Conservation (phyloP, 371 early-diverging fungal species). For the Mortierella sp. region DNA sequence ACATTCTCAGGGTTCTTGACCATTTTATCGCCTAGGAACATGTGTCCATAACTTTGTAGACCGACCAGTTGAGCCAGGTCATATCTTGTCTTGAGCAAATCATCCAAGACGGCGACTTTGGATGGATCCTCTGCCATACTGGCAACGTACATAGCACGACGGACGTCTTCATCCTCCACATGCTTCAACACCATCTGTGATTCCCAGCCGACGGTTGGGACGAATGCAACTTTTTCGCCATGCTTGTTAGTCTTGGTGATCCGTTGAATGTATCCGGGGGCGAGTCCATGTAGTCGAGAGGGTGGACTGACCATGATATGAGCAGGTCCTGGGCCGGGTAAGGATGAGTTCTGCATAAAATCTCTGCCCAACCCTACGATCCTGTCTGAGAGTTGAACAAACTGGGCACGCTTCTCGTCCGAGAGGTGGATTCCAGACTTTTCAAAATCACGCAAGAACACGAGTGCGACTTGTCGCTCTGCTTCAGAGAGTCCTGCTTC, state of each 20-base stretch:
- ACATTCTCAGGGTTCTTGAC: constrained; percentile 88
- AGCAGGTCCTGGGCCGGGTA: constrained; percentile 36
- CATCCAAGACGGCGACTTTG: constrained; percentile 77
- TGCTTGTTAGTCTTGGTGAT: constrained; percentile 45
- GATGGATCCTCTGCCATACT: constrained; percentile 76
- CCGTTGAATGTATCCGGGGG: constrained; percentile 36
- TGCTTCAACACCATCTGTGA: constrained; percentile 73
- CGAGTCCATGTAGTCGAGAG: constrained; percentile 47
- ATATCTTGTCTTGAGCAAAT: constrained; percentile 77
- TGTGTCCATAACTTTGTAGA: constrained; percentile 80
- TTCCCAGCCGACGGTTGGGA: constrained; percentile 66
- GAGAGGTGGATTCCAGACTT: constrained; percentile 93
- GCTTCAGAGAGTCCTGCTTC: constrained; percentile 66
- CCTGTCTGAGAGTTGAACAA: constrained; percentile 84
- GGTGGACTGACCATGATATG: constrained; percentile 52
- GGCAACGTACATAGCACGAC: constrained; percentile 79
- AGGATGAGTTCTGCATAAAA: constrained; percentile 66
- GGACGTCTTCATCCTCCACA: constrained; percentile 69
- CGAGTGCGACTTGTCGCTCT: constrained; percentile 83
- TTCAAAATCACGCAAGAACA: constrained; percentile 93
- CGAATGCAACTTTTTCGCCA: constrained; percentile 49
- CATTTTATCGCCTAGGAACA: constrained; percentile 94
- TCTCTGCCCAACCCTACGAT: constrained; percentile 84
- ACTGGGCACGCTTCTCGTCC: constrained; percentile 69
- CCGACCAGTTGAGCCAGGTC: constrained; percentile 86